These are phyloP conservation scores for Teratosphaeria zuluensis DNA, from an alignment of 2,329 filamentous ascomycete species.

Conservation along the genomic window DNA sequence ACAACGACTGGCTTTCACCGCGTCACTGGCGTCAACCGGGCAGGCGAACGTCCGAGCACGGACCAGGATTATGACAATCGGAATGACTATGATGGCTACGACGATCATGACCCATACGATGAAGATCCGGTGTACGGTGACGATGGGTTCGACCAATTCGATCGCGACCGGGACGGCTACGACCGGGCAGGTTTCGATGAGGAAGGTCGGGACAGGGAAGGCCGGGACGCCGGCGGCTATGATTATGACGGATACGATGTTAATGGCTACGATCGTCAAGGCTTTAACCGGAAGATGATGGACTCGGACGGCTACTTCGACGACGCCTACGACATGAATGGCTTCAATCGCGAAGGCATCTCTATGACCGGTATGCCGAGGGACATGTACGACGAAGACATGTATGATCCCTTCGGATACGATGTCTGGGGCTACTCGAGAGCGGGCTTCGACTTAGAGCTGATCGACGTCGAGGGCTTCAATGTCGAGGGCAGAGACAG, in stretches of 20 bases:
- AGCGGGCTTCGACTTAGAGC: neutral
- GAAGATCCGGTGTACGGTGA: neutral
- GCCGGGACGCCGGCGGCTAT: neutral
- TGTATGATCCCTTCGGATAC: neutral
- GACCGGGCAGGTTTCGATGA: neutral
- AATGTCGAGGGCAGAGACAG: neutral
- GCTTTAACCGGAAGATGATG: neutral
- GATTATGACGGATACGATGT: neutral
- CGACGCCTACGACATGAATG: neutral
- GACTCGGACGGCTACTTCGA: too few species aligned
- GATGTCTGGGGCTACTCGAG: neutral
- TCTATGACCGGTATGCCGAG: neutral
- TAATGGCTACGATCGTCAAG: neutral
- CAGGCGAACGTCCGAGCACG: constrained; percentile 1
- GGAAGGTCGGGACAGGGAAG: too few species aligned
- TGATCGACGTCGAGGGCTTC: neutral
- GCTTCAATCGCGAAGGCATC: neutral
- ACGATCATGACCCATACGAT: neutral
- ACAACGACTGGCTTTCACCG: constrained; percentile 2
- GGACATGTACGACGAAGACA: neutral
- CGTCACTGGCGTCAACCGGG: constrained; percentile 2
- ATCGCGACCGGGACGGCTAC: neutral
- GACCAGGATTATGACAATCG: constrained; percentile 1
- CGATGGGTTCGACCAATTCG: constrained; percentile 1
- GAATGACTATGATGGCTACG: neutral